Base-by-base conservation (phyloP, 768 basidiomycete genomes). In the Tulasnella sp. region DNA sequence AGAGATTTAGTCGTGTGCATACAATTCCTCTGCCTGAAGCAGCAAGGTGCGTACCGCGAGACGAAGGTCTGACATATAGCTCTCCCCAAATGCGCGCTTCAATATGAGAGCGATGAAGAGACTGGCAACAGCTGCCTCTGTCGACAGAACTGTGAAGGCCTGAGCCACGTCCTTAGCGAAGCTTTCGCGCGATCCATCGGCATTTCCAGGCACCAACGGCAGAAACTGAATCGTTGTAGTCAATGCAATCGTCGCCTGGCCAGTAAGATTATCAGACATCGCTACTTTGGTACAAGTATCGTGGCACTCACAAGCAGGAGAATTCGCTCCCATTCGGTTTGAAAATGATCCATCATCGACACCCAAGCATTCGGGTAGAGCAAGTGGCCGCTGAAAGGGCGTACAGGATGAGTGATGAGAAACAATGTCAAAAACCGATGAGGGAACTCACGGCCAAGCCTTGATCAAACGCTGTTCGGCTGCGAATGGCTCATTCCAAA, bases 61-160 rank as follows among this genome's bases (percentile, higher is more conserved):
- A 13, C 21, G 2, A 13, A 38, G 32, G 23, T 53, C 32, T 1
- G 32, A 32, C 2, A 10, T 23, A 34, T 38, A 24, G 3, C 38
- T 53, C 32, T 41, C 52, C 7, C 52, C 52, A 42, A 53, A 53
- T 32, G 32, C 52, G 5, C 52, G 27, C 32, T 53, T 53, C 17
- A 53, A n/a, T 17, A 24, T 53, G 29, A 53, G 32, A 15, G 52
- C 52, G 24, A 34, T 32, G 26, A 53, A 23, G 0, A 53, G 27
- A 13, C 52, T 53, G 19, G 34, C 52, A 4, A 53, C 11, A 1
- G 52, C 30, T 32, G 42, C 32, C 3, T 38, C n/a, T 32, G 32
- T 38, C 29, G 32, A 53, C 19, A 53, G 19, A 24, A 53, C 26
- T 9, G 52, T 53, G 19, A 53, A 4, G 2, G 42, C 9, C 32